Percentiles rank a stretch among this genome's conserved stretches.
These are phyloP conservation scores for Tuber umbilicatum DNA, from an alignment of 495 filamentous ascomycete species.

Conservation along the genomic window DNA sequence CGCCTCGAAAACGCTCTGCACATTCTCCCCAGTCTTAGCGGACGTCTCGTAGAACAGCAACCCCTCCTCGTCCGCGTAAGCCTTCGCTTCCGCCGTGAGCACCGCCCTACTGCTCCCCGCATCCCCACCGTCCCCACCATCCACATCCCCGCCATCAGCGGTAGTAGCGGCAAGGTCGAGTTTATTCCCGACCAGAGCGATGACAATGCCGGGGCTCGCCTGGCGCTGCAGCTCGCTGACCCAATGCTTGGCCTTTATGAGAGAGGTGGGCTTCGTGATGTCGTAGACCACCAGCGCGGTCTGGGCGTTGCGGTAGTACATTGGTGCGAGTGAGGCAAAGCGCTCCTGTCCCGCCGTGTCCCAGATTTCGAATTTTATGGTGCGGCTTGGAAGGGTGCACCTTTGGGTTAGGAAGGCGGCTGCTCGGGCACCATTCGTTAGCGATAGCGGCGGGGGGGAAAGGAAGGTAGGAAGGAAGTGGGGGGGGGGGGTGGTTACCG, in stretches of 20 bases:
- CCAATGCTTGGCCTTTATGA: constrained; percentile 97
- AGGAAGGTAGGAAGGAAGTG: neutral
- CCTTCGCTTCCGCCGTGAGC: constrained; percentile 75
- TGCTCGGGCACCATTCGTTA: constrained; percentile 42
- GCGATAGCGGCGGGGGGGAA: neutral
- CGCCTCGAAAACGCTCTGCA: constrained; percentile 93
- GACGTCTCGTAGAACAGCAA: constrained; percentile 96
- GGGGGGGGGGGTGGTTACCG: constrained; percentile 54
- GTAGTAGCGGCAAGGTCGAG: constrained; percentile 61
- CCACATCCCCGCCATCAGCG: constrained; percentile 57
- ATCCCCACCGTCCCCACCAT: constrained; percentile 60
- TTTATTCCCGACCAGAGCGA: constrained; percentile 96
- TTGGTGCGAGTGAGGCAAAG: constrained; percentile 91
- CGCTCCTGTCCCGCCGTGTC: constrained; percentile 98
- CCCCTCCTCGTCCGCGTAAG: constrained; percentile 89
- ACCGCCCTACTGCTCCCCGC: constrained; percentile 45
- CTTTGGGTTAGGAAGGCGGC: constrained; percentile 98
- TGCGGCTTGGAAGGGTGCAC: constrained; percentile 89
- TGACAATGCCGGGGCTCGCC: constrained; percentile 95
- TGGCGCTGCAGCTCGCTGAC: constrained; percentile 96
- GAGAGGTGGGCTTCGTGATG: constrained; percentile 89
- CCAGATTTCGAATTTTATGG: constrained; percentile 99
- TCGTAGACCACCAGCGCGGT: constrained; percentile 98
- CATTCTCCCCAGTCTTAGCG: constrained; percentile 90
- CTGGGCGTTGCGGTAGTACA: constrained; percentile 99